These are phyloP conservation scores for Botrytis fabae DNA, from an alignment of 2,329 filamentous ascomycete genomes.

Conservation along the genomic window DNA sequence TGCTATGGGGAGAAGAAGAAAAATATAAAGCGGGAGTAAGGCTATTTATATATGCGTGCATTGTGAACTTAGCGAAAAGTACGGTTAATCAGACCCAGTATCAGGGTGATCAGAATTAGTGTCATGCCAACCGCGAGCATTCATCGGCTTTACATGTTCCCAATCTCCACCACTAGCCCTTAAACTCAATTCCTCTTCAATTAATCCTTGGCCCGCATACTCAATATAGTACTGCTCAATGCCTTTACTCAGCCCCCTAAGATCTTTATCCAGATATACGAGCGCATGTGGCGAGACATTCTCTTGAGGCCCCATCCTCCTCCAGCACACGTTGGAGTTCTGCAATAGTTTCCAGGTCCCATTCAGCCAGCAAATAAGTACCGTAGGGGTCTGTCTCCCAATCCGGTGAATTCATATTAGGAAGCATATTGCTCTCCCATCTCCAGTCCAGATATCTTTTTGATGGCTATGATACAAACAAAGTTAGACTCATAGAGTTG, in stretches of 20 bases:
- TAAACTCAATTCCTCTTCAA: background rate
- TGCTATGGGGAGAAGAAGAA: no score
- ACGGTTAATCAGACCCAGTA: no score
- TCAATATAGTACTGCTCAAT: background rate
- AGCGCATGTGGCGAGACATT: background rate
- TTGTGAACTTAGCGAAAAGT: no score
- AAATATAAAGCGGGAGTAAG: no score
- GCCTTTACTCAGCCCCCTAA: background rate
- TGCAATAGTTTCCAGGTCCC: background rate
- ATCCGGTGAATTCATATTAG: background rate
- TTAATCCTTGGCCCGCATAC: background rate
- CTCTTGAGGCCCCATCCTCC: background rate
- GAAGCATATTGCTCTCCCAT: background rate
- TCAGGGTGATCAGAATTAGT: no score
- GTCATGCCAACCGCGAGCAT: no score
- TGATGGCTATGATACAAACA: background rate
- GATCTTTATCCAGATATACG: slow-evolving; percentile 8
- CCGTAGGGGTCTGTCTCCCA: slow-evolving; percentile 2
- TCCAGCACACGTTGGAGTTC: background rate
- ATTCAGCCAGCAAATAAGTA: slow-evolving; percentile 4
- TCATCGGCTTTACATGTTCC: background rate
- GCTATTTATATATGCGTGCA: no score
- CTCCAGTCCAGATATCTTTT: background rate
- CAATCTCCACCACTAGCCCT: background rate
- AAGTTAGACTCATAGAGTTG: background rate